Conservation (phyloP, 371 early-diverging fungal species). For the Saksenaea oblongispora region DNA sequence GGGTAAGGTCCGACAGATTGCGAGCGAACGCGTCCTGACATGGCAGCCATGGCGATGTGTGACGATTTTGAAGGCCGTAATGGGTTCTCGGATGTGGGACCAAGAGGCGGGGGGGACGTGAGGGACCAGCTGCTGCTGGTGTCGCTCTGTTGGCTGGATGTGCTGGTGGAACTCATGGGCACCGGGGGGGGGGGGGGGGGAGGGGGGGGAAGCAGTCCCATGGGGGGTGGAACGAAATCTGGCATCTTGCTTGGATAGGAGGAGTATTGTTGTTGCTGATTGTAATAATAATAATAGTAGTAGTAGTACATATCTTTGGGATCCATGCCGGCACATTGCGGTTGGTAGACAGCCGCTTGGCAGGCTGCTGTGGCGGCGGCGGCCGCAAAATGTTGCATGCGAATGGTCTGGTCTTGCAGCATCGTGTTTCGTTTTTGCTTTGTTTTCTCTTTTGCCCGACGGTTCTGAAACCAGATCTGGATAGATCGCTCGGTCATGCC, state of each 20-base stretch:
- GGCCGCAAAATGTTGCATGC: not conserved
- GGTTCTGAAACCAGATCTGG: slow-evolving; percentile 17
- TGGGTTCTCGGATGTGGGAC: not conserved
- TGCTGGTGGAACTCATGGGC: slow-evolving; percentile 1
- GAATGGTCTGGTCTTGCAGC: slow-evolving; percentile 1
- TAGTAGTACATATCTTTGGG: slow-evolving; percentile 1
- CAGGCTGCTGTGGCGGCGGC: not conserved
- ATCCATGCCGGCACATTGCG: slow-evolving; percentile 1
- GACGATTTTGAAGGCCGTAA: not conserved
- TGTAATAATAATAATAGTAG: slow-evolving; percentile 2
- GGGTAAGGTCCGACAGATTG: slow-evolving; percentile 6
- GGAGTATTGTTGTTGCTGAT: slow-evolving; percentile 1
- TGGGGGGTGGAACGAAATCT: slow-evolving; percentile 2
- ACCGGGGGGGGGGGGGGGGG: slow-evolving; percentile 1
- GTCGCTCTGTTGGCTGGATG: slow-evolving; percentile 4
- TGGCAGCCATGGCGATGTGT: not conserved
- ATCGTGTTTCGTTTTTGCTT: not conserved
- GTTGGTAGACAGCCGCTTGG: slow-evolving; percentile 1
- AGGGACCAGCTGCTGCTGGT: not conserved
- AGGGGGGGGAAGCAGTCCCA: slow-evolving; percentile 4
- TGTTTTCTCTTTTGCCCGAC: slow-evolving; percentile 9
- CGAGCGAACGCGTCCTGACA: not conserved
- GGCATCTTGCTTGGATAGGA: not conserved
- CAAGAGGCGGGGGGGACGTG: not conserved
- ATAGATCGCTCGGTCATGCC: slow-evolving; percentile 80